Percentiles rank a stretch among this genome's conserved stretches.
Evolutionary conservation across 495 filamentous ascomycete species (phyloP).

Genomic region (Clohesyomyces aquaticus): DNA sequence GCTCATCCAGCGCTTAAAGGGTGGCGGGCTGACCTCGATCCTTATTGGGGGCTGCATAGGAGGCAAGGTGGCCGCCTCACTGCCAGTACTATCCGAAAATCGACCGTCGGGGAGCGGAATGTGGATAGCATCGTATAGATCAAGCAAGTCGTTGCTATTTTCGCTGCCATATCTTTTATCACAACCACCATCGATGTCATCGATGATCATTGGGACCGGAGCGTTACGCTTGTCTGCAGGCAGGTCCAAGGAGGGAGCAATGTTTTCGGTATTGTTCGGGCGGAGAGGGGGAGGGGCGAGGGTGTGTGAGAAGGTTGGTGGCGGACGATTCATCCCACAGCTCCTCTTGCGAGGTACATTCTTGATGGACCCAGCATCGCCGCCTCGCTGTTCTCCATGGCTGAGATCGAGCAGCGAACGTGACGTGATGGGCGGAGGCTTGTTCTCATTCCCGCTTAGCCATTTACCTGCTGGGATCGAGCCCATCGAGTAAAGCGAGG

Average conservation of each 20-base stretch:
- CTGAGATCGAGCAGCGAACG: conserved; percentile 26
- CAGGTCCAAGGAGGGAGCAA: background rate
- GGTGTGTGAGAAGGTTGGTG: conserved; percentile 2
- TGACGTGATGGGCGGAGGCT: conserved; percentile 26
- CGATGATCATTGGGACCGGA: conserved; percentile 13
- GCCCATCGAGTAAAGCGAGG: conserved; percentile 32
- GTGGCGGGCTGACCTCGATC: conserved; percentile 24
- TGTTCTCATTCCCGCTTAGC: conserved; percentile 36
- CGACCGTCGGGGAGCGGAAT: conserved; percentile 33
- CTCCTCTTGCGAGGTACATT: conserved; percentile 22
- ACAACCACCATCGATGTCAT: background rate
- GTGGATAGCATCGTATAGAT: conserved; percentile 32
- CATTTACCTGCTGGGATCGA: conserved; percentile 25
- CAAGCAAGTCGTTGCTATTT: conserved; percentile 18
- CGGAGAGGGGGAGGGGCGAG: background rate
- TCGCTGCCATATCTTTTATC: too few species aligned
- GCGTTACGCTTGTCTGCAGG: background rate
- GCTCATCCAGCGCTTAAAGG: conserved; percentile 61
- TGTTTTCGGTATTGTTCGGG: background rate
- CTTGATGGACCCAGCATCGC: background rate
- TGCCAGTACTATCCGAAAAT: conserved; percentile 23
- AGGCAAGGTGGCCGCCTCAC: background rate
- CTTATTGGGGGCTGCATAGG: background rate
- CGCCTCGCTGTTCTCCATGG: background rate
- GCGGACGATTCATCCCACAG: conserved; percentile 9